These are phyloP conservation scores for Globisporangium splendens DNA, from an alignment of 352 stramenopile genomes.

Conservation along the genomic window DNA sequence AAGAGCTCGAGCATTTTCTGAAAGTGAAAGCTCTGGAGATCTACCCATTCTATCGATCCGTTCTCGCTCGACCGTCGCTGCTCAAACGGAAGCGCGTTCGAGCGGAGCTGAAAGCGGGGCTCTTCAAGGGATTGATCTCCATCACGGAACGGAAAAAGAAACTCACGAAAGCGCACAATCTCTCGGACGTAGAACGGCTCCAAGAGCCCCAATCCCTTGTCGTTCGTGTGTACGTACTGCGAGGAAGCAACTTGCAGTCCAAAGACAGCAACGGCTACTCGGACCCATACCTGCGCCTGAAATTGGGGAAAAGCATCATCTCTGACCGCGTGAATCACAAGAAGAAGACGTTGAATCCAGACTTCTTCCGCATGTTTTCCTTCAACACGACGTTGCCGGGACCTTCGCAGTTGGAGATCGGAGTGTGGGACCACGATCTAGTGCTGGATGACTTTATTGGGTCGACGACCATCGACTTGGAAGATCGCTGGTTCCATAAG, in stretches of 20 bases:
- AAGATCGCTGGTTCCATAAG: conserved; percentile 91
- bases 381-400: conserved; percentile 70
- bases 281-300: conserved; percentile 72
- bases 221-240: conserved; percentile 74
- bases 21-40: conserved; percentile 67
- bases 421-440: conserved; percentile 77
- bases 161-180: not conserved
- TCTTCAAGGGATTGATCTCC: conserved; percentile 80
- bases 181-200: conserved; percentile 46
- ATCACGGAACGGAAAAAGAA: conserved; percentile 39
- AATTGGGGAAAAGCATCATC: conserved; percentile 66
- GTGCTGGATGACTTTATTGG: conserved; percentile 88
- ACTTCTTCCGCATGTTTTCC: conserved; percentile 72
- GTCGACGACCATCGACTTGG: conserved; percentile 88
- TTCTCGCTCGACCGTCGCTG: conserved; percentile 54
- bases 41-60: conserved; percentile 62
- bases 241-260: conserved; percentile 64
- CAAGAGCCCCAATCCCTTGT: conserved; percentile 52
- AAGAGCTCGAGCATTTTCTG: conserved; percentile 81
- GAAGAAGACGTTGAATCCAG: conserved; percentile 72
- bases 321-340: conserved; percentile 67
- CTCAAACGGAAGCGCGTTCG: conserved; percentile 47
- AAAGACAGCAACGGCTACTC: conserved; percentile 80
- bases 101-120: conserved; percentile 53
- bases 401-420: conserved; percentile 74